These are phyloP conservation scores for Tolypocladium album DNA, from an alignment of 2,329 filamentous ascomycete species.

Conservation along the genomic window DNA sequence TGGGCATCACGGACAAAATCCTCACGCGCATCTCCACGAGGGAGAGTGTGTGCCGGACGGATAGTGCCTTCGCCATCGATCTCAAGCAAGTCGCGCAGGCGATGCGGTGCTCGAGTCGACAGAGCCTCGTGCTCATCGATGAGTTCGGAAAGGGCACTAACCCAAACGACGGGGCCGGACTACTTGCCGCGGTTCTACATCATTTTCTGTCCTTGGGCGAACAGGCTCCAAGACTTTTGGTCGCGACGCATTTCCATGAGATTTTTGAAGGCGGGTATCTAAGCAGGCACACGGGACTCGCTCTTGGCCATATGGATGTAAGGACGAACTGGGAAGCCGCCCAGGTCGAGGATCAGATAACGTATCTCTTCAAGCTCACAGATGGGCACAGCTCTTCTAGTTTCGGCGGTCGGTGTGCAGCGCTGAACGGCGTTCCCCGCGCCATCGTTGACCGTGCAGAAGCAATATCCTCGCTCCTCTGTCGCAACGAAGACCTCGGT, in stretches of 20 bases:
- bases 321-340: conserved; percentile 41
- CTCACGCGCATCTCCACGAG: conserved; percentile 73
- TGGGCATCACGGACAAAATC: conserved; percentile 89
- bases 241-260: conserved; percentile 58
- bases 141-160: conserved; percentile 70
- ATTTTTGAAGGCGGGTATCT: conserved; percentile 59
- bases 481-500: conserved; percentile 65
- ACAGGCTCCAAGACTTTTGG: conserved; percentile 44
- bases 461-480: conserved; percentile 56
- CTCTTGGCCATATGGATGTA: conserved; percentile 64
- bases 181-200: conserved; percentile 46
- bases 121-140: conserved; percentile 80
- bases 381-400: conserved; percentile 65
- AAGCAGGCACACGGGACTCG: conserved; percentile 33
- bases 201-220: conserved; percentile 38
- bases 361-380: conserved; percentile 62
- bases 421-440: conserved; percentile 70
- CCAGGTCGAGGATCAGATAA: conserved; percentile 50
- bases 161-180: conserved; percentile 44
- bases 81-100: conserved; percentile 76
- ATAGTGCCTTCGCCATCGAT: conserved; percentile 64
- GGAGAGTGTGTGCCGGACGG: conserved; percentile 46
- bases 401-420: conserved; percentile 78
- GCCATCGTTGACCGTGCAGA: conserved; percentile 67
- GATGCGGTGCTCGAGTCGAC: conserved; percentile 60